These are phyloP conservation scores for Phytophthora pisi DNA, from an alignment of 352 stramenopile genomes.

Conservation along the genomic window DNA sequence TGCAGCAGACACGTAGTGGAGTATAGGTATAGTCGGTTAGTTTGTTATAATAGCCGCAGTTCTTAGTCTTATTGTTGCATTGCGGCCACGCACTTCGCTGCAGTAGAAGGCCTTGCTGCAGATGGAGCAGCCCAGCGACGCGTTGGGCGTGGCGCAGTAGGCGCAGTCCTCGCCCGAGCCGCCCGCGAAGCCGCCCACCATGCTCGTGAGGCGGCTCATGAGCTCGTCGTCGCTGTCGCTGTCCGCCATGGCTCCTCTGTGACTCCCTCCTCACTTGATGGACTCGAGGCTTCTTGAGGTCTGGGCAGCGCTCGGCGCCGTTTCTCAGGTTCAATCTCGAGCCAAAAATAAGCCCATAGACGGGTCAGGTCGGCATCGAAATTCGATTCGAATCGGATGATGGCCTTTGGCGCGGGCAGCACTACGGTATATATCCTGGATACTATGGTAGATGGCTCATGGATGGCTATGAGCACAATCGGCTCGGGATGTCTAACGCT, in stretches of 20 bases:
- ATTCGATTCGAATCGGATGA: neutral
- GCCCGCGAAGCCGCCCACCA: conserved; percentile 36
- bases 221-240: conserved; percentile 91
- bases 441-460: too few relatives aligned
- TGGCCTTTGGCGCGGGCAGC: too few relatives aligned
- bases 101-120: conserved; percentile 76
- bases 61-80: neutral
- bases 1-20: conserved; percentile 12
- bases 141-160: conserved; percentile 72
- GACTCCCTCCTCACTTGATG: neutral
- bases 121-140: conserved; percentile 63
- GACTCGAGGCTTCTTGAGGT: conserved; percentile 24
- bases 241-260: conserved; percentile 47
- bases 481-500: neutral
- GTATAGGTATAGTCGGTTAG: too few relatives aligned
- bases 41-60: too few relatives aligned
- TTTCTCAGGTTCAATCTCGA: conserved; percentile 25
- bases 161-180: conserved; percentile 61
- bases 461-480: neutral
- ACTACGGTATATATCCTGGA: too few relatives aligned
- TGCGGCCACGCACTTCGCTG: conserved; percentile 51
- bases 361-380: conserved; percentile 3
- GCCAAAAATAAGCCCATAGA: conserved; percentile 7
- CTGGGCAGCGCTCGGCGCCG: conserved; percentile 3
- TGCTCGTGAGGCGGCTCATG: conserved; percentile 70